A percentile compares a stretch with the other conserved stretches of the same genome.
These are phyloP conservation scores for Starmerella tilneyi DNA, from an alignment of 805 yeast genomes.

Conservation along the genomic window DNA sequence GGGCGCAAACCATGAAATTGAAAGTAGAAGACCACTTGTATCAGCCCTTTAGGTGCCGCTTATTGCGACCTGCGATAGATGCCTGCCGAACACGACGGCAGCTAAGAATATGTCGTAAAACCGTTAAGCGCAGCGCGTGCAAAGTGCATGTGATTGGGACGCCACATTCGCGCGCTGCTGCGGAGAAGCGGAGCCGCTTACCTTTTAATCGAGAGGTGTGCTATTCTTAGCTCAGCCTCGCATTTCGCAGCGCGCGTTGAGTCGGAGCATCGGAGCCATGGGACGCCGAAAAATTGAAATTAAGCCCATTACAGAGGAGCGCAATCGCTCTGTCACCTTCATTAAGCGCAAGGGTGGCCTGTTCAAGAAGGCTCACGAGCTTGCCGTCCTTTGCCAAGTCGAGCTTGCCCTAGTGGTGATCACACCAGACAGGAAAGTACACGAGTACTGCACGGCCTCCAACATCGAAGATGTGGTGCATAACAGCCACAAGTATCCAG, in stretches of 20 bases:
- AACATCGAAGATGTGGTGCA: slow-evolving; percentile 45
- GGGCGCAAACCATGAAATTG: too few species aligned
- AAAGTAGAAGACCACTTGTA: too few species aligned
- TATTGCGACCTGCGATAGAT: too few species aligned
- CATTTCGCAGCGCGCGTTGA: not conserved
- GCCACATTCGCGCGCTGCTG: slow-evolving; percentile 1
- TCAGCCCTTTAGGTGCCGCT: too few species aligned
- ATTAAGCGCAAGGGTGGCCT: slow-evolving; percentile 90
- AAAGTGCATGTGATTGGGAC: slow-evolving; percentile 3
- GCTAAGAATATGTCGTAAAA: slow-evolving; percentile 1
- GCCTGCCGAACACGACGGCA: too few species aligned
- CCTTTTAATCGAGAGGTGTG: slow-evolving; percentile 3
- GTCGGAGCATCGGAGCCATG: slow-evolving; percentile 44
- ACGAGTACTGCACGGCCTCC: slow-evolving; percentile 65
- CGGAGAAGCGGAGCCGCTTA: slow-evolving; percentile 2
- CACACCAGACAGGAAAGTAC: slow-evolving; percentile 66
- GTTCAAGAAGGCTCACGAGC: slow-evolving; percentile 69
- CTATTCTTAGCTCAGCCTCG: slow-evolving; percentile 7
- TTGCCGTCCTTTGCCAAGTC: slow-evolving; percentile 83
- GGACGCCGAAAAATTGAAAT: slow-evolving; percentile 95
- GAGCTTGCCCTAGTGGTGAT: slow-evolving; percentile 84
- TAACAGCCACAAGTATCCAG: slow-evolving; percentile 3
- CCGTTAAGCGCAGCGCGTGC: not conserved
- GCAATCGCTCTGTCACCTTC: slow-evolving; percentile 66
- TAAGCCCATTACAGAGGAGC: slow-evolving; percentile 79